phyloP scores from a whole-genome alignment of 2,329 filamentous ascomycete species.

The Aspergillus udagawae region DNA sequence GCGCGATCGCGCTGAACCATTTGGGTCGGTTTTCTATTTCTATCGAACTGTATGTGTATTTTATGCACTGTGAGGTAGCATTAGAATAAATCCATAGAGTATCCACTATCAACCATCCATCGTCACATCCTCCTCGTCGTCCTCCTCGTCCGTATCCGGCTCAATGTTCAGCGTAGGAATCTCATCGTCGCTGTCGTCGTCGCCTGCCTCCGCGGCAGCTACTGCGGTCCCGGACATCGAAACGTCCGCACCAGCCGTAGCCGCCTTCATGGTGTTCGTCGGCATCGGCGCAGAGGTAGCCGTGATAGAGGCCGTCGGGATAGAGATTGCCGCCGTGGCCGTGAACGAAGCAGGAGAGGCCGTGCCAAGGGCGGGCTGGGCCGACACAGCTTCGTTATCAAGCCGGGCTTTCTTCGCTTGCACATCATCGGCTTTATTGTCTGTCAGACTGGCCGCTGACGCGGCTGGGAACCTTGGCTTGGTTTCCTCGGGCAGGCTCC shows the following conservation, averaged over 20 bases:
- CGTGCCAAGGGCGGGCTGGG: constrained; percentile 7
- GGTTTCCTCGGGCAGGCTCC: constrained; percentile 24
- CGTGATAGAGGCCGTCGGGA: constrained; percentile 1
- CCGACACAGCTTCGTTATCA: constrained; percentile 13
- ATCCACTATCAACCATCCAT: constrained; percentile 18
- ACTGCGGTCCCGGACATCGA: constrained; percentile 5
- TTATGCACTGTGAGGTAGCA: background rate
- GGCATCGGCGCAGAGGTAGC: constrained; percentile 6
- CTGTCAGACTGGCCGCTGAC: background rate
- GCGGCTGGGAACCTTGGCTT: constrained; percentile 2
- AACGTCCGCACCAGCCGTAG: constrained; percentile 2
- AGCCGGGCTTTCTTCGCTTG: constrained; percentile 32
- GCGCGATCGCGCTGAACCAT: background rate
- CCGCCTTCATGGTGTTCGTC: constrained; percentile 4
- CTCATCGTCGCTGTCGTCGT: constrained; percentile 46
- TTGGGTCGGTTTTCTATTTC: background rate
- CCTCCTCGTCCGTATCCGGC: constrained; percentile 45
- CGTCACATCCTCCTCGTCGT: constrained; percentile 30
- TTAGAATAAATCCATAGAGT: background rate
- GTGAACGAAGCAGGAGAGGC: constrained; percentile 17
- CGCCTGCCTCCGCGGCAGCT: constrained; percentile 18
- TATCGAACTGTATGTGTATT: background rate
- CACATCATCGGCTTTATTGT: constrained; percentile 6
- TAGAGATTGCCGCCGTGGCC: constrained; percentile 11
- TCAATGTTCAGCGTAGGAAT: constrained; percentile 47